Evolutionary conservation across 2,329 filamentous ascomycete genomes (phyloP), one percentile per base, ranked within the genome.

Genomic region (Xylaria sp.): DNA sequence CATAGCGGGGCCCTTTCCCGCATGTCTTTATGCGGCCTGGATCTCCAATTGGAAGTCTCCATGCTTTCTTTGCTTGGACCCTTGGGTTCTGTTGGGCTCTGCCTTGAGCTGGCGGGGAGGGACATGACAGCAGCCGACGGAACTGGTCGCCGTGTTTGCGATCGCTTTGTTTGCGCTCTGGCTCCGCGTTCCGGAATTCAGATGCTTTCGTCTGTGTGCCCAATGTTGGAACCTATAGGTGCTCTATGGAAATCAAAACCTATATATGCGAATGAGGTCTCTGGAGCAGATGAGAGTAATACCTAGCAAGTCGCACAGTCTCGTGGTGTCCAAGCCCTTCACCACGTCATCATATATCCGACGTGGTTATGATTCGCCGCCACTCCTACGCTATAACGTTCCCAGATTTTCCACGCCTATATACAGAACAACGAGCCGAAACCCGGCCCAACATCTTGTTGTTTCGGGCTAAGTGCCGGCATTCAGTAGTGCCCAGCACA

Each of bases 341-440:
- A 49, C 57, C 57, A 60, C 57, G 57, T 60, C 57, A 60, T 60
- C 51, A 37, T 23, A 40, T 33, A 43, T 35, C 27, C 33, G 29
- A 15, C 40, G 37, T n/a, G 37, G n/a, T 3, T 54, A 53, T 47
- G 37, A 59, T 59, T 54, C 19, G 56, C 31, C 23, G 27, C 53
- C 38, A 15, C 13, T 25, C 21, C 19, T 33, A 23, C 29, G 9
- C 29, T 48, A 54, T 33, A 13, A 25, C 35, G 19, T 47, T 49
- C 49, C 41, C 54, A 7, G 40, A 31, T 54, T 59, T 54, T 21
- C 23, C 21, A 37, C 21, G 15, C 47, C 27, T 19, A n/a, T 7
- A 37, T 31, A 25, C 31, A 46, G 31, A 17, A 41, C 35, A 41
- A 46, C 13, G 52, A 47, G 52, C 58, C 51, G 49, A 23, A 60